Conservation (phyloP, 2,329 filamentous ascomycete species). For the Tolypocladium amazonense region DNA sequence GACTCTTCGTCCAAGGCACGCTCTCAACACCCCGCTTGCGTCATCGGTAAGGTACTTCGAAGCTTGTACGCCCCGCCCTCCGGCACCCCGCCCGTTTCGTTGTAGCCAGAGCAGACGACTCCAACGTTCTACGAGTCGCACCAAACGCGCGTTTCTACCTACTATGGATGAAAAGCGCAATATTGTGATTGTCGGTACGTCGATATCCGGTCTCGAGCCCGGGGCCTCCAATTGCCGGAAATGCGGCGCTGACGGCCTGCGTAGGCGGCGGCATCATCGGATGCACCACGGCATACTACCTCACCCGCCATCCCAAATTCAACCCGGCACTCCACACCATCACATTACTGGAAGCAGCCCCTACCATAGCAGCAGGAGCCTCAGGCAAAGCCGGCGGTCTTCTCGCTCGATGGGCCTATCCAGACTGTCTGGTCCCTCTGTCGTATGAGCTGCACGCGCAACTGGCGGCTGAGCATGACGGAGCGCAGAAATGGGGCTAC, state of each 20-base stretch:
- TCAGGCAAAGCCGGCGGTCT: constrained; percentile 92
- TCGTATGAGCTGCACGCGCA: constrained; percentile 77
- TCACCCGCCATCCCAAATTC: constrained; percentile 77
- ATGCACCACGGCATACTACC: constrained; percentile 80
- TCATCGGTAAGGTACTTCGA: background rate
- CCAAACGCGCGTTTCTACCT: background rate
- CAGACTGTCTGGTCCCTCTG: constrained; percentile 69
- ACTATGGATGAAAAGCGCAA: constrained; percentile 27
- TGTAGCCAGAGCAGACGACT: background rate
- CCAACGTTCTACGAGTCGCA: background rate
- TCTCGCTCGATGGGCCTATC: constrained; percentile 86
- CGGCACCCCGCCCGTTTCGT: background rate
- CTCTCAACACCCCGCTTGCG: constrained; percentile 3
- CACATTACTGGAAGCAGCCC: constrained; percentile 76
- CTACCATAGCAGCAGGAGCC: constrained; percentile 76
- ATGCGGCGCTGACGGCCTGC: background rate
- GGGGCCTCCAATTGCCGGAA: constrained; percentile 1
- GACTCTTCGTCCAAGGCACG: background rate
- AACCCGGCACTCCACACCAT: constrained; percentile 65
- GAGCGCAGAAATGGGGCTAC: constrained; percentile 77
- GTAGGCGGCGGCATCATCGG: constrained; percentile 88
- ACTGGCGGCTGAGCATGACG: constrained; percentile 74
- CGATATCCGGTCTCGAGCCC: background rate
- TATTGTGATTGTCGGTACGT: constrained; percentile 40
- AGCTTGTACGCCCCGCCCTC: background rate